phyloP scores from a whole-genome alignment of 495 filamentous ascomycete species.

The Entonaema liquescens region DNA sequence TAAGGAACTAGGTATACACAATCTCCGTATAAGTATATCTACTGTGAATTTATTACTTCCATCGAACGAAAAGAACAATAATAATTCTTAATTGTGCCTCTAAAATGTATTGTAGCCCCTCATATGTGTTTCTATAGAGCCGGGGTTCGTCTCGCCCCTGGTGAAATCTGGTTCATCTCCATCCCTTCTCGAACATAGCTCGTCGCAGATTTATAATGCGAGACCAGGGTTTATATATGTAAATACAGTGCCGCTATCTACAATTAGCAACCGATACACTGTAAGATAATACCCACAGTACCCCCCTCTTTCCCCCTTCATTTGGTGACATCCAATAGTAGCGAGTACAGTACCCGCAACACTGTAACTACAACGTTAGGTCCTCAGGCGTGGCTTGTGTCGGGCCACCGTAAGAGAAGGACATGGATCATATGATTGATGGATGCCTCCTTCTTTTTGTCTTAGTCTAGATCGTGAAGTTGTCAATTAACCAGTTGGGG shows the following conservation, averaged over 20 bases:
- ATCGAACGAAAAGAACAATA: not conserved
- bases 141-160: slow-evolving; percentile 20
- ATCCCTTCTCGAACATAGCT: slow-evolving; percentile 11
- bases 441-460: not conserved
- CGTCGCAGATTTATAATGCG: slow-evolving; percentile 21
- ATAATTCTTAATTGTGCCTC: not conserved
- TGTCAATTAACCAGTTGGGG: not conserved
- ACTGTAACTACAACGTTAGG: slow-evolving; percentile 18
- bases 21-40: too few relatives aligned
- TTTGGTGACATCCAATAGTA: not conserved
- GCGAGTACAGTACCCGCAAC: slow-evolving; percentile 11
- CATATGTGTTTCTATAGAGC: not conserved
- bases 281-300: not conserved
- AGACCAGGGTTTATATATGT: slow-evolving; percentile 1
- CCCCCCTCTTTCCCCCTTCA: slow-evolving; percentile 2
- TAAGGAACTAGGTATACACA: too few relatives aligned
- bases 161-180: slow-evolving; percentile 36
- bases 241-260: slow-evolving; percentile 10
- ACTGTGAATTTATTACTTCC: too few relatives aligned
- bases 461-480: not conserved
- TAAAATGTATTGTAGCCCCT: slow-evolving; percentile 2
- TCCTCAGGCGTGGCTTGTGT: not conserved
- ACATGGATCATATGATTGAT: slow-evolving; percentile 28
- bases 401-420: not conserved
- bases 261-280: not conserved